Percentiles rank a stretch among this genome's conserved stretches.
Conservation (phyloP, 495 filamentous ascomycete genomes). For the Jackrogersella minutella region DNA sequence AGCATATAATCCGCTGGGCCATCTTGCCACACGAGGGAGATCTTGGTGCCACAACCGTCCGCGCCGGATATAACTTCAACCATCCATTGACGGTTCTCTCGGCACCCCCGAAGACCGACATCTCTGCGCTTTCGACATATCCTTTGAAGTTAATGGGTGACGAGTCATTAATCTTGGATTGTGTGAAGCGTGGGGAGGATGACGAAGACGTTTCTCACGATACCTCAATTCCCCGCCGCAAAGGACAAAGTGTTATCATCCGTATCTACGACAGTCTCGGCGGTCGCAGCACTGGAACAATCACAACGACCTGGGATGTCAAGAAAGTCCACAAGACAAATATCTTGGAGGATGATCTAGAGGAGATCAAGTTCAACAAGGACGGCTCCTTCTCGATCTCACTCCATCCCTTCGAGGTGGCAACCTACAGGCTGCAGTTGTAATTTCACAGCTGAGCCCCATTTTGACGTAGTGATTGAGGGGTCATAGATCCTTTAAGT, state of each 20-base stretch:
- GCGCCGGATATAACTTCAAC: conserved; percentile 90
- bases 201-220: conserved; percentile 81
- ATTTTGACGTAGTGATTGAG: too few relatives aligned
- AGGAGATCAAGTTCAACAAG: conserved; percentile 60
- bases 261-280: conserved; percentile 93
- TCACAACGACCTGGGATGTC: conserved; percentile 72
- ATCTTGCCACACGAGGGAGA: conserved; percentile 84
- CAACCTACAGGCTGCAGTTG: conserved; percentile 80
- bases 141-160: conserved; percentile 66
- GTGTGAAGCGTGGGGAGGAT: conserved; percentile 92
- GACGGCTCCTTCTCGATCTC: conserved; percentile 67
- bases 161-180: conserved; percentile 76
- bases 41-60: conserved; percentile 75
- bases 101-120: conserved; percentile 37
- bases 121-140: conserved; percentile 49
- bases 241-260: conserved; percentile 80
- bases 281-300: conserved; percentile 72
- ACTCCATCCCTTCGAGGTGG: conserved; percentile 88
- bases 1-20: conserved; percentile 87
- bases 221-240: conserved; percentile 72
- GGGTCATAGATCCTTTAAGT: too few relatives aligned
- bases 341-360: conserved; percentile 73
- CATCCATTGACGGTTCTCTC: conserved; percentile 70
- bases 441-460: conserved; percentile 32
- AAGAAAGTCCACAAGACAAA: conserved; percentile 84